A percentile compares a stretch with the other conserved stretches of the same genome.
phyloP scores from a whole-genome alignment of 1,284 basidiomycete species.

The Ustilago sp. region DNA sequence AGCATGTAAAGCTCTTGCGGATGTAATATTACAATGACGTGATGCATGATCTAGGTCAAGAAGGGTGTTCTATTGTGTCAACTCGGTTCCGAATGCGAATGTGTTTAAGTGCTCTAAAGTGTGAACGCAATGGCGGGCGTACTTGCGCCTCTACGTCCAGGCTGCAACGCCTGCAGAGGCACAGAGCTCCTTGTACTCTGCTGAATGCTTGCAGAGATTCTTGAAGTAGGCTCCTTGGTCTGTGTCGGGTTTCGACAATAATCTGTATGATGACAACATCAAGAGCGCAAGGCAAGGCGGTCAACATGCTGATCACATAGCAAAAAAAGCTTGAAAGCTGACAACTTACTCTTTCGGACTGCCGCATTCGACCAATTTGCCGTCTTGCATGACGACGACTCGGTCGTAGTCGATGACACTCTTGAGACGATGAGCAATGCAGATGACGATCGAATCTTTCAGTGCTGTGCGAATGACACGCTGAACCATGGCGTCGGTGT shows the following conservation, averaged over 20 bases:
- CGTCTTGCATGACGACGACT: constrained; percentile 74
- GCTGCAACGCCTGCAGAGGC: constrained; percentile 28
- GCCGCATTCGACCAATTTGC: constrained; percentile 76
- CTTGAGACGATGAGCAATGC: constrained; percentile 53
- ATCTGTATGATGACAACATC: neutral
- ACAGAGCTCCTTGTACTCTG: constrained; percentile 38
- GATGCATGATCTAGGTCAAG: neutral
- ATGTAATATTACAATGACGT: neutral
- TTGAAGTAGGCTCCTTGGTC: constrained; percentile 36
- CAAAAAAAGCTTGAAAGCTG: too few species aligned
- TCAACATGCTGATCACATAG: neutral
- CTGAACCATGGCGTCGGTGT: constrained; percentile 51
- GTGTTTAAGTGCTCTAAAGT: neutral
- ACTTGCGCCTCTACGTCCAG: neutral
- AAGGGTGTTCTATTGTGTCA: neutral
- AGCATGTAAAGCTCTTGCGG: neutral
- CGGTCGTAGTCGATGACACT: constrained; percentile 75
- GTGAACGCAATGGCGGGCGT: neutral
- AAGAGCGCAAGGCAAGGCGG: neutral
- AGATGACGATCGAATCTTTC: constrained; percentile 70
- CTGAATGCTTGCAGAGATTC: constrained; percentile 35
- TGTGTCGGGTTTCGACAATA: constrained; percentile 27
- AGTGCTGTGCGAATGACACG: constrained; percentile 36
- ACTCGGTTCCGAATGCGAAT: too few species aligned
- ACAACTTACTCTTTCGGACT: constrained; percentile 73